A percentile compares a stretch with the other conserved stretches of the same genome.
These are phyloP conservation scores for Cyclostephanos tholiformis DNA, from an alignment of 108 stramenopile genomes.

Conservation along the genomic window DNA sequence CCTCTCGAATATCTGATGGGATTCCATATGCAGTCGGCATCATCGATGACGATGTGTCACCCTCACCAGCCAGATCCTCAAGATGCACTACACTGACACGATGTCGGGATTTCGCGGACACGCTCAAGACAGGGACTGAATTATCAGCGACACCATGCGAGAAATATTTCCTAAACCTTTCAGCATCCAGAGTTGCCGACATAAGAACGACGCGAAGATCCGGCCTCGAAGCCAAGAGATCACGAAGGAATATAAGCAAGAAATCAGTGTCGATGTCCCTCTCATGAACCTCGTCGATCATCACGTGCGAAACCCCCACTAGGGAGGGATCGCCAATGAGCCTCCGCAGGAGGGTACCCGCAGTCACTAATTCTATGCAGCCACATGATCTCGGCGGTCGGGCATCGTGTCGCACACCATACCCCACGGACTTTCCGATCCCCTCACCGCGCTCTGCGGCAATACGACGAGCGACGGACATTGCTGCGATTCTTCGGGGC, in stretches of 20 bases:
- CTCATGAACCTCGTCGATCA: slow-evolving; percentile 98
- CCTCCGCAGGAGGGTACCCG: slow-evolving; percentile 96
- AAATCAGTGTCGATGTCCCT: slow-evolving; percentile 97
- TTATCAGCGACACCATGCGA: slow-evolving; percentile 57
- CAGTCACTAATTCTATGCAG: slow-evolving; percentile 95
- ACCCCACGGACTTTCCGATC: slow-evolving; percentile 92
- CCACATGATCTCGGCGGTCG: slow-evolving; percentile 38
- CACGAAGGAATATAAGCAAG: slow-evolving; percentile 93
- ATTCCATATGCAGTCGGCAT: background rate
- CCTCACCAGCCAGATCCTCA: slow-evolving; percentile 26
- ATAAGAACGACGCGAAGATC: slow-evolving; percentile 94
- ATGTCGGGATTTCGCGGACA: slow-evolving; percentile 24
- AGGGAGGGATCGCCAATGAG: slow-evolving; percentile 86
- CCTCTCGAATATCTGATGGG: slow-evolving; percentile 4
- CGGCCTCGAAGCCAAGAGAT: slow-evolving; percentile 76
- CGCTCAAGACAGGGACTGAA: slow-evolving; percentile 67
- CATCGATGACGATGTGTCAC: background rate
- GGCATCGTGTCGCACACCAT: slow-evolving; percentile 92
- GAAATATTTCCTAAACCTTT: slow-evolving; percentile 93
- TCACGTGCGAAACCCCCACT: slow-evolving; percentile 63
- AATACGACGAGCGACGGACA: slow-evolving; percentile 96
- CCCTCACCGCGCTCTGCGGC: slow-evolving; percentile 94
- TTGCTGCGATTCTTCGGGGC: slow-evolving; percentile 95
- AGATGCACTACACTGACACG: slow-evolving; percentile 25
- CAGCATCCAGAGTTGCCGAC: slow-evolving; percentile 94